These are phyloP conservation scores for Suhomyces taliae DNA, from an alignment of 1,139 yeast species.

Conservation along the genomic window DNA sequence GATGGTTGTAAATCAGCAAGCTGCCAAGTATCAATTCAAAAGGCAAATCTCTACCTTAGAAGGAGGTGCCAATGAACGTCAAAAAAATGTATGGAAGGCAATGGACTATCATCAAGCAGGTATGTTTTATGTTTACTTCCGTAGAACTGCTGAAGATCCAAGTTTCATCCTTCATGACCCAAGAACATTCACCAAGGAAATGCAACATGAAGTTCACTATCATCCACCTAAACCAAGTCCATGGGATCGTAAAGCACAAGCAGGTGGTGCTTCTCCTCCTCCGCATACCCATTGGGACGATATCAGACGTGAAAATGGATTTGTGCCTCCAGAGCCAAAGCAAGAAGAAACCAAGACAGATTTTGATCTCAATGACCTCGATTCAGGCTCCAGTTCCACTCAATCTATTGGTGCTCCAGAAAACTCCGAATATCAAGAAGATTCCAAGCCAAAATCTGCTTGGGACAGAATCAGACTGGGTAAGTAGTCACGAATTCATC, in stretches of 20 bases:
- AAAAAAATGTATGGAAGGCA: constrained; percentile 36
- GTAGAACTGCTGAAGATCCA: constrained; percentile 35
- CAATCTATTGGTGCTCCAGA: background rate
- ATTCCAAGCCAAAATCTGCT: constrained; percentile 11
- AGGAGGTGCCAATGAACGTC: constrained; percentile 12
- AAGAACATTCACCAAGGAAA: constrained; percentile 25
- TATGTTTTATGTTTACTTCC: constrained; percentile 37
- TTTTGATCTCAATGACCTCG: background rate
- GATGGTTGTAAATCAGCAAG: constrained; percentile 26
- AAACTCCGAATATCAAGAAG: background rate
- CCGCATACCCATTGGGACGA: constrained; percentile 30
- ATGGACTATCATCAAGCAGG: constrained; percentile 41
- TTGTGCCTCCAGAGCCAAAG: constrained; percentile 7
- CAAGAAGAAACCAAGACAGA: background rate
- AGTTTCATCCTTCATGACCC: constrained; percentile 40
- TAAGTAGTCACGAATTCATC: background rate
- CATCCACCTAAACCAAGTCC: constrained; percentile 18
- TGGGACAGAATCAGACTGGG: constrained; percentile 15
- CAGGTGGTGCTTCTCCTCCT: background rate
- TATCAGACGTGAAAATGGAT: constrained; percentile 33
- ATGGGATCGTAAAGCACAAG: background rate
- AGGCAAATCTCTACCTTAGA: constrained; percentile 18
- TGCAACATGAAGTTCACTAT: constrained; percentile 29
- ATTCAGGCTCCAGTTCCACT: background rate
- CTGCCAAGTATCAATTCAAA: constrained; percentile 26